Percentiles rank a stretch among this genome's conserved stretches.
Conservation (phyloP, 345 rosid species). For the Laguncularia racemosa region DNA sequence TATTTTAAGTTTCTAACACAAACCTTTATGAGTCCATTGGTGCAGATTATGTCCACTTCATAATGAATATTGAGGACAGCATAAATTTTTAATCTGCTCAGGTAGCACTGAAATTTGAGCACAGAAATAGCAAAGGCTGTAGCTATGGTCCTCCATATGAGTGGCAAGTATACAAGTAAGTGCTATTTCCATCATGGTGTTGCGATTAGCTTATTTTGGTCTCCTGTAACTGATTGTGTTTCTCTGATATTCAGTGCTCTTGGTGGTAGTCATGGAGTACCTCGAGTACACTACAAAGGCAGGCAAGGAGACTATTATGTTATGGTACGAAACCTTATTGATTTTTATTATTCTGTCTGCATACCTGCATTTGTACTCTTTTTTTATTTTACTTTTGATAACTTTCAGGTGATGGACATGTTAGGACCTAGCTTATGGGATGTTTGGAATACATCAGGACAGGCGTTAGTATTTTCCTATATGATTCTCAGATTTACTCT, state of each 20-base stretch:
- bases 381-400: conserved; percentile 10
- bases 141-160: conserved; percentile 96
- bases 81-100: conserved; percentile 19
- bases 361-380: conserved; percentile 6
- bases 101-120: conserved; percentile 99
- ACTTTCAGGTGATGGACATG: conserved; percentile 89
- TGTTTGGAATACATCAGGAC: conserved; percentile 90
- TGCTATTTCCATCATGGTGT: conserved; percentile 6
- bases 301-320: conserved; percentile 95
- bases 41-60: background rate
- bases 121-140: conserved; percentile 93
- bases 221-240: background rate
- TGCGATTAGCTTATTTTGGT: background rate
- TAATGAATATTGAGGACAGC: background rate
- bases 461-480: conserved; percentile 55
- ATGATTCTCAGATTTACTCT: background rate
- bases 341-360: background rate
- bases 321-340: conserved; percentile 45
- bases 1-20: background rate
- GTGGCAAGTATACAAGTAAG: conserved; percentile 96
- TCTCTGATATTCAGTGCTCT: conserved; percentile 51
- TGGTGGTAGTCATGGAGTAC: conserved; percentile 97
- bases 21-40: too few species aligned
- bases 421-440: conserved; percentile 99
- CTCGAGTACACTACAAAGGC: conserved; percentile 86